These are phyloP conservation scores for Phytophthora hibernalis DNA, from an alignment of 352 stramenopile genomes.

Conservation along the genomic window DNA sequence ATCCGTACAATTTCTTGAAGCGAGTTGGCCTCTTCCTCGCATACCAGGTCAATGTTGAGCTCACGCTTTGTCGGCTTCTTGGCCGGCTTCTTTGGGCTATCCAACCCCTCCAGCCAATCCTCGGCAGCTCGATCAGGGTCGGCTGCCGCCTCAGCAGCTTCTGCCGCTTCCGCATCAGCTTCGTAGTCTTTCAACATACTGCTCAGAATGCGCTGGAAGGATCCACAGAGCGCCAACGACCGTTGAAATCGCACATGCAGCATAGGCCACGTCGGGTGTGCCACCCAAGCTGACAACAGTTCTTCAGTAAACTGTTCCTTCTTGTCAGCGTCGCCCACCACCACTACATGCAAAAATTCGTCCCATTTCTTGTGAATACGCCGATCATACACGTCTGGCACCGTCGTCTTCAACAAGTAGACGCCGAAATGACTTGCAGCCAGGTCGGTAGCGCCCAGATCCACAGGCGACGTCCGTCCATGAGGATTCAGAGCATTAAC, in stretches of 20 bases:
- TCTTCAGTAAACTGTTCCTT: slow-evolving; percentile 75
- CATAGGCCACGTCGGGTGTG: slow-evolving; percentile 68
- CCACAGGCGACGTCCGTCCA: slow-evolving; percentile 15
- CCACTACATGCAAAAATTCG: slow-evolving; percentile 75
- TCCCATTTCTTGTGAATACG: slow-evolving; percentile 74
- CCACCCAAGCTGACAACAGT: slow-evolving; percentile 59
- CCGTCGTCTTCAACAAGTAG: slow-evolving; percentile 62
- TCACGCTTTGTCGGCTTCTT: slow-evolving; percentile 27
- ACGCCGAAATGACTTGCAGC: slow-evolving; percentile 66
- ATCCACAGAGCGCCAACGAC: slow-evolving; percentile 57
- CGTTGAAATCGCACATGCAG: slow-evolving; percentile 65
- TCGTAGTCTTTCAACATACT: slow-evolving; percentile 47
- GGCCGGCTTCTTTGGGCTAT: slow-evolving; percentile 29
- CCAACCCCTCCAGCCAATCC: slow-evolving; percentile 32
- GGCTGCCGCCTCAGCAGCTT: slow-evolving; percentile 27
- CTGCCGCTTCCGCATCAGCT: slow-evolving; percentile 29
- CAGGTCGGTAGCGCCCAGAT: slow-evolving; percentile 31
- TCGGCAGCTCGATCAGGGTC: slow-evolving; percentile 29
- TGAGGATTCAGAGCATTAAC: slow-evolving; percentile 15
- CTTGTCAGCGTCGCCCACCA: slow-evolving; percentile 54
- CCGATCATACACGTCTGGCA: slow-evolving; percentile 70
- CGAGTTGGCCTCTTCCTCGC: slow-evolving; percentile 50
- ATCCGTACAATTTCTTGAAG: slow-evolving; percentile 50
- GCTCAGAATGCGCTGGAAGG: slow-evolving; percentile 56
- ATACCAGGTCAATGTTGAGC: slow-evolving; percentile 68